These are phyloP conservation scores for Gossypium thurberi DNA, from an alignment of 345 rosid genomes.

Conservation along the genomic window DNA sequence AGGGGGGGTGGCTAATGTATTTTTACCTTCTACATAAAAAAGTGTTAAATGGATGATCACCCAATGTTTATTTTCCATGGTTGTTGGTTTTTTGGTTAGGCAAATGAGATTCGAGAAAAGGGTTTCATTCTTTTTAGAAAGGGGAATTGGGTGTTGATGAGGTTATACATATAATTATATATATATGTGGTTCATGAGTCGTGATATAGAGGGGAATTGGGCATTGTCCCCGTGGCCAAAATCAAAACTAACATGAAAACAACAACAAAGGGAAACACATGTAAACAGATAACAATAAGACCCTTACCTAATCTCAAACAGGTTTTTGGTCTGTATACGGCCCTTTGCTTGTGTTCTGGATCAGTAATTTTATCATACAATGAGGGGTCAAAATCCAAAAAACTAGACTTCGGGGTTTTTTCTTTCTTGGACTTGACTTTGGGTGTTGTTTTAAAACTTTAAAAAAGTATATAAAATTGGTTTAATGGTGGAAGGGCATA, in stretches of 20 bases:
- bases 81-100: neutral
- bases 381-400: neutral
- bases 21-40: slow-evolving; percentile 7
- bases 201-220: neutral
- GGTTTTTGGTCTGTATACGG: neutral
- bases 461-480: too few species aligned
- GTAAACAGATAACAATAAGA: neutral
- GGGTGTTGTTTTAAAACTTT: too few species aligned
- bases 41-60: neutral
- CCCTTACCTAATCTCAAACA: neutral
- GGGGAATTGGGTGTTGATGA: neutral
- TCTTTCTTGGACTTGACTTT: too few species aligned
- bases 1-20: neutral
- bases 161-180: neutral
- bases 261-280: neutral
- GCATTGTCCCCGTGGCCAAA: slow-evolving; percentile 21
- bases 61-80: slow-evolving; percentile 9
- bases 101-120: neutral
- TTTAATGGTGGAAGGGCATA: neutral
- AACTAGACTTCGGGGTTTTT: too few species aligned
- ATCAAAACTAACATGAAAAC: neutral
- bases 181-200: slow-evolving; percentile 7
- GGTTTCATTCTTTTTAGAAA: neutral
- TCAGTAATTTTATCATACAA: neutral
- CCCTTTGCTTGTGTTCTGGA: neutral